Evolutionary conservation across 768 basidiomycete genomes (phyloP).

Genomic region (Lactarius sanguifluus): DNA sequence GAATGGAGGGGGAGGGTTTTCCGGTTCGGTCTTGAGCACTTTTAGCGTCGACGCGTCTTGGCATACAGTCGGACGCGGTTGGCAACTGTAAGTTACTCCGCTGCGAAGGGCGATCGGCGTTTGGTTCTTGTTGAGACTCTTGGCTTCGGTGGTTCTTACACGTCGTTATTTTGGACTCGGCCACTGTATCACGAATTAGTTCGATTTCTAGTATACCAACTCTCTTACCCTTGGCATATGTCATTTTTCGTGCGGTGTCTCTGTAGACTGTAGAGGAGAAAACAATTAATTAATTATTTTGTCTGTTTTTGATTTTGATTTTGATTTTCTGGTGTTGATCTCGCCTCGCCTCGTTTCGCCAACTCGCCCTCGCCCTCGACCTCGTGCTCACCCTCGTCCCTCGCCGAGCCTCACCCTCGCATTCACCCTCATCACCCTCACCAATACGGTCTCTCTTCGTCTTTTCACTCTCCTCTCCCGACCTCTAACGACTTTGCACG

Average conservation of each 20-base stretch:
- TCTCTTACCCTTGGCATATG: neutral
- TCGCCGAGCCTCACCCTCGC: constrained; percentile 33
- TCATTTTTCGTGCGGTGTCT: neutral
- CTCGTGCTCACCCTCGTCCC: constrained; percentile 22
- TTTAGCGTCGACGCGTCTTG: neutral
- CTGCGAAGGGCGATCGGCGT: neutral
- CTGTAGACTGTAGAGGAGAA: neutral
- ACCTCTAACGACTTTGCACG: constrained; percentile 32
- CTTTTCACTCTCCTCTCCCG: constrained; percentile 20
- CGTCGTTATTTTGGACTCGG: constrained; percentile 1
- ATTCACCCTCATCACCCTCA: constrained; percentile 33
- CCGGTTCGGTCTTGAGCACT: neutral
- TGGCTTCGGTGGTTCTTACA: neutral
- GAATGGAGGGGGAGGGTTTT: constrained; percentile 21
- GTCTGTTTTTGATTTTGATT: too few species aligned
- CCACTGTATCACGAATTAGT: constrained; percentile 14
- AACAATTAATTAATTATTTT: neutral
- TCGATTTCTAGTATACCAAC: constrained; percentile 2
- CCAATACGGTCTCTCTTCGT: constrained; percentile 10
- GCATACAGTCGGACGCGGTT: neutral
- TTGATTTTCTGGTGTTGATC: neutral
- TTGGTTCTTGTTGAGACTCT: neutral
- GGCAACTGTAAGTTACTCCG: neutral
- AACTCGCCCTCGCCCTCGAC: neutral
- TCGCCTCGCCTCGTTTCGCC: neutral